A percentile compares a stretch with the other conserved stretches of the same genome.
Conservation (phyloP, 345 rosid species). For the Nephelium lappaceum region DNA sequence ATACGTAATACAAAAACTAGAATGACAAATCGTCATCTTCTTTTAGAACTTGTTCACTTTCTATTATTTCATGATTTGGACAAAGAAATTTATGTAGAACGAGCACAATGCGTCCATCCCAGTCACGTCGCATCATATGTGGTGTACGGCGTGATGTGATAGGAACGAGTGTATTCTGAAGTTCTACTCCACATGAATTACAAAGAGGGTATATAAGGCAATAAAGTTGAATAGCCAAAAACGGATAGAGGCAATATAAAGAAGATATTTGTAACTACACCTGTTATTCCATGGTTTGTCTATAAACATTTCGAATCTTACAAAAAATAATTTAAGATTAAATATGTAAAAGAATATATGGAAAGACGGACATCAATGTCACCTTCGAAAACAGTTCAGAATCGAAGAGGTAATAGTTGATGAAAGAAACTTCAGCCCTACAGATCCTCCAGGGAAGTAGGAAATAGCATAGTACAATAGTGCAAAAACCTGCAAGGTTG, state of each 20-base stretch:
- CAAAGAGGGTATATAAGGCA: not conserved
- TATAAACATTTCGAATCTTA: slow-evolving; percentile 15
- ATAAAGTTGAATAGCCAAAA: not conserved
- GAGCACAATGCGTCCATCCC: not conserved
- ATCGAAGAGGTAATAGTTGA: slow-evolving; percentile 41
- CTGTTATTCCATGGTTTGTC: not conserved
- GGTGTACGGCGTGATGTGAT: not conserved
- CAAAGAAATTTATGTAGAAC: too few species aligned
- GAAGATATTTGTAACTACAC: not conserved
- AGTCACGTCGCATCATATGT: not conserved
- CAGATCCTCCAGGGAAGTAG: slow-evolving; percentile 57
- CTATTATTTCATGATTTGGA: too few species aligned
- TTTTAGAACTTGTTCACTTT: too few species aligned
- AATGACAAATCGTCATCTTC: too few species aligned
- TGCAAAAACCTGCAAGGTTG: slow-evolving; percentile 38
- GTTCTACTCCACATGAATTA: too few species aligned
- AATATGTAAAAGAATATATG: not conserved
- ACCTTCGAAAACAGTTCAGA: slow-evolving; percentile 48
- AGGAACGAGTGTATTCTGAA: too few species aligned
- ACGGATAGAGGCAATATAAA: not conserved
- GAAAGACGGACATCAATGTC: slow-evolving; percentile 16
- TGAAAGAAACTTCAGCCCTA: slow-evolving; percentile 44
- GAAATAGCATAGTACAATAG: slow-evolving; percentile 50
- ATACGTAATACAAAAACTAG: too few species aligned
- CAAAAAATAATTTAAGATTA: not conserved